These are phyloP conservation scores for Pezicula neosporulosa DNA, from an alignment of 2,329 filamentous ascomycete species.

Conservation along the genomic window DNA sequence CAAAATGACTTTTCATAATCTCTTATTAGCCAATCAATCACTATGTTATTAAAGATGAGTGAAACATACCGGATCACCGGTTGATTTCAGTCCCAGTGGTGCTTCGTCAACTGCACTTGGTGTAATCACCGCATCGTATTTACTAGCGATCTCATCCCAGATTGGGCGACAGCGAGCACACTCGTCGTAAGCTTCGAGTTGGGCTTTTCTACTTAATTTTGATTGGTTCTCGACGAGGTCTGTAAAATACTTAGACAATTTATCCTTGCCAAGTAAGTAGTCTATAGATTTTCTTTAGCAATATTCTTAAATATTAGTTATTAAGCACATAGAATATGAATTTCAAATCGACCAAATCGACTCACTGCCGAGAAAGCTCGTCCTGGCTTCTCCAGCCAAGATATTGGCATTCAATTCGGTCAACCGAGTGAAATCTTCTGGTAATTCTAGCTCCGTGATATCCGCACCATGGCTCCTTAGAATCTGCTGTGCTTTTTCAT, in stretches of 20 bases:
- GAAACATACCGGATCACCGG: constrained; percentile 47
- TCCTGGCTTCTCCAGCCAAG: constrained; percentile 47
- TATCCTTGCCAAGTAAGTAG: constrained; percentile 42
- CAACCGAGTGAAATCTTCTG: constrained; percentile 42
- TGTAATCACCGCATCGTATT: constrained; percentile 52
- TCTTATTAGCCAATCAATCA: background rate
- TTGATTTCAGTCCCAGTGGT: constrained; percentile 47
- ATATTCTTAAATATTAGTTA: background rate
- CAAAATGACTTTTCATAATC: constrained; percentile 12
- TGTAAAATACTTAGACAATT: constrained; percentile 41
- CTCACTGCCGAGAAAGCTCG: constrained; percentile 41
- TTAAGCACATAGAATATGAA: too few species aligned
- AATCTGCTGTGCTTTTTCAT: constrained; percentile 36
- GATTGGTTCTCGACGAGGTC: constrained; percentile 47
- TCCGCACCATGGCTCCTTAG: constrained; percentile 44
- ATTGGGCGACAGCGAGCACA: constrained; percentile 51
- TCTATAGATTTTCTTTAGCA: constrained; percentile 32
- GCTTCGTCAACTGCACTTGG: constrained; percentile 60
- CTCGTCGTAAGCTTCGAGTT: constrained; percentile 52
- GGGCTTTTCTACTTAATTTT: constrained; percentile 39
- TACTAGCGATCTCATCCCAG: constrained; percentile 47
- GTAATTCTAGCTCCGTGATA: constrained; percentile 53
- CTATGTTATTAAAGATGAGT: background rate
- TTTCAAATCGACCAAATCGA: background rate
- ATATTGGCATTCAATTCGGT: constrained; percentile 50